These are phyloP conservation scores for Aureobasidium leucospermi DNA, from an alignment of 2,329 filamentous ascomycete species.

Conservation along the genomic window DNA sequence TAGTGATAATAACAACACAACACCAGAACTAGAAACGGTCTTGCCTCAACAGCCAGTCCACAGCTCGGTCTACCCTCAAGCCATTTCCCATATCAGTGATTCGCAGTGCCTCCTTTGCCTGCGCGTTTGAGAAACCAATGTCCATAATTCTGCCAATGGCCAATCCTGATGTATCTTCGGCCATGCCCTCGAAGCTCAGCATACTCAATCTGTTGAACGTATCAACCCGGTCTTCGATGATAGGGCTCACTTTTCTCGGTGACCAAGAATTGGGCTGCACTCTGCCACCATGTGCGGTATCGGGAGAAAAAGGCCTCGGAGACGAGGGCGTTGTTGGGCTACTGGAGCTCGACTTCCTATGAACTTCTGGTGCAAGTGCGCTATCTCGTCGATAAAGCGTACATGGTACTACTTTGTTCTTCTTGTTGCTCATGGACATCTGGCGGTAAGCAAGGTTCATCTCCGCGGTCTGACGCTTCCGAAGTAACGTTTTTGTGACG, in stretches of 20 bases:
- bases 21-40: neutral
- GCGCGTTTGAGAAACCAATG: constrained; percentile 50
- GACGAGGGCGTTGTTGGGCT: neutral
- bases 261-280: neutral
- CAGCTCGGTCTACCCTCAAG: constrained; percentile 49
- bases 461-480: neutral
- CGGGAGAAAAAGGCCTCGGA: neutral
- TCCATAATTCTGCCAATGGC: constrained; percentile 52
- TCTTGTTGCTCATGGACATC: neutral
- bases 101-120: constrained; percentile 51
- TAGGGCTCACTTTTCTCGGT: constrained; percentile 21
- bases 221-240: constrained; percentile 22
- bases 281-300: neutral
- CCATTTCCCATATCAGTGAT: constrained; percentile 55
- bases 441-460: neutral
- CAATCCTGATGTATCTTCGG: constrained; percentile 47
- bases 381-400: neutral
- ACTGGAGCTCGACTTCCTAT: neutral
- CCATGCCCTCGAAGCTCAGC: constrained; percentile 27
- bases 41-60: constrained; percentile 46
- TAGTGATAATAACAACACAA: constrained; percentile 3
- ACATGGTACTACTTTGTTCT: neutral
- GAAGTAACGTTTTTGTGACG: neutral
- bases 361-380: constrained; percentile 1
- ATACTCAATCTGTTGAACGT: constrained; percentile 18